Percentiles rank a stretch among this genome's conserved stretches.
These are phyloP conservation scores for Graphilbum ipis-grandicollis DNA, from an alignment of 2,329 filamentous ascomycete genomes.

Conservation along the genomic window DNA sequence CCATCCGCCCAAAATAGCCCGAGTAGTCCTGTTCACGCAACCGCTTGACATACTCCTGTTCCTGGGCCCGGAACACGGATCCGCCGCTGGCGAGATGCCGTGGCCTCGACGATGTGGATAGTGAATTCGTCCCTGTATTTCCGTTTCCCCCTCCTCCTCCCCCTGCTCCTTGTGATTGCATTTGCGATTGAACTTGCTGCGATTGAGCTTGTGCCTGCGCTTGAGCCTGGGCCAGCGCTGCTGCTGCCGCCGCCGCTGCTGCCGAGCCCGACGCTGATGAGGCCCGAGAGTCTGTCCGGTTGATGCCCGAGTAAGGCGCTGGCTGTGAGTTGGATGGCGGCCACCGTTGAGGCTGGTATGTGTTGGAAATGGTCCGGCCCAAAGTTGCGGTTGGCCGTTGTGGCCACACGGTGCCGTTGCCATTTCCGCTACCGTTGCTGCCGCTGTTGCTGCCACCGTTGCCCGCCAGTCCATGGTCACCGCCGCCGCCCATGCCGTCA, in stretches of 20 bases:
- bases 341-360: constrained; percentile 52
- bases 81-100: constrained; percentile 28
- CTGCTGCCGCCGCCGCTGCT: no score
- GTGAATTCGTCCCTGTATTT: no score
- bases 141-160: no score
- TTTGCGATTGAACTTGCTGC: no score
- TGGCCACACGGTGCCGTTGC: constrained; percentile 24
- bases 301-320: constrained; percentile 15
- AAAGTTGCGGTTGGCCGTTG: constrained; percentile 54
- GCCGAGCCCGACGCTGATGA: no score
- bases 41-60: constrained; percentile 87
- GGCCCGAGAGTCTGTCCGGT: constrained; percentile 18
- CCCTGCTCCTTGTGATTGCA: no score
- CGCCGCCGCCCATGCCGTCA: constrained; percentile 10
- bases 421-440: constrained; percentile 8
- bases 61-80: constrained; percentile 52
- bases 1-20: constrained; percentile 61
- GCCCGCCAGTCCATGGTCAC: constrained; percentile 9
- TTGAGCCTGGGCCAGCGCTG: no score
- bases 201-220: no score
- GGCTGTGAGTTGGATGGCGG: constrained; percentile 20
- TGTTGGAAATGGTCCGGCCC: constrained; percentile 58
- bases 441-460: constrained; percentile 1
- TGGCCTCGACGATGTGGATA: no score
- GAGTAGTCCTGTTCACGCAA: constrained; percentile 52